These are phyloP conservation scores for Vinca minor DNA, from an alignment of 257 asterid genomes.

Conservation along the genomic window DNA sequence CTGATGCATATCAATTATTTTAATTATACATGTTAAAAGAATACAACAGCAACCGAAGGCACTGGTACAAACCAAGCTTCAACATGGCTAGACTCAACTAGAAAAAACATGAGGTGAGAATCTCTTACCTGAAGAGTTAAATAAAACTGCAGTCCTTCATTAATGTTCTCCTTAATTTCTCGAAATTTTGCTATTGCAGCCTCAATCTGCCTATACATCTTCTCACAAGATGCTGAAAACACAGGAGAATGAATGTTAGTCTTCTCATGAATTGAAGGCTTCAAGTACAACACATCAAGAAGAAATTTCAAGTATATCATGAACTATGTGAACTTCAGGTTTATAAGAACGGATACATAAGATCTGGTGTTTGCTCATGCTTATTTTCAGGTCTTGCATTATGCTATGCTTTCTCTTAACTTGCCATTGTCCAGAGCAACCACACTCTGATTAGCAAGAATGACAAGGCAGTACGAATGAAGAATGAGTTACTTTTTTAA, in stretches of 20 bases:
- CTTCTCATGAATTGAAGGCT: neutral
- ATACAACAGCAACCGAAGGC: neutral
- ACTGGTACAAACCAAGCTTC: too few species aligned
- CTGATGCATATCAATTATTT: neutral
- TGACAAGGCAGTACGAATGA: neutral
- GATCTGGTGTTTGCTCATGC: too few species aligned
- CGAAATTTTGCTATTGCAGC: constrained; percentile 81
- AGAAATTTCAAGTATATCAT: neutral
- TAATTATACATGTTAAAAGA: neutral
- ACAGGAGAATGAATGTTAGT: constrained; percentile 18
- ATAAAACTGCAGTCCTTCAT: constrained; percentile 94
- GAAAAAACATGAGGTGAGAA: neutral
- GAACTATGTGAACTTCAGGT: neutral
- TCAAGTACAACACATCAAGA: too few species aligned
- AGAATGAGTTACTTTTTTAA: neutral
- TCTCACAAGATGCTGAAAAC: constrained; percentile 83
- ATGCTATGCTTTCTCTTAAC: too few species aligned
- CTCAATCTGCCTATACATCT: constrained; percentile 82
- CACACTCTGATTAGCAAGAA: neutral
- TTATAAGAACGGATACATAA: neutral
- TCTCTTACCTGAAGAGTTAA: constrained; percentile 91
- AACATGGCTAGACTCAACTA: too few species aligned
- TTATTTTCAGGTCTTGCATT: too few species aligned
- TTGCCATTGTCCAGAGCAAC: too few species aligned
- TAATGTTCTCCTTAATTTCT: constrained; percentile 86